Conservation (phyloP, 31 red algal species). For the Endocladia muricata region DNA sequence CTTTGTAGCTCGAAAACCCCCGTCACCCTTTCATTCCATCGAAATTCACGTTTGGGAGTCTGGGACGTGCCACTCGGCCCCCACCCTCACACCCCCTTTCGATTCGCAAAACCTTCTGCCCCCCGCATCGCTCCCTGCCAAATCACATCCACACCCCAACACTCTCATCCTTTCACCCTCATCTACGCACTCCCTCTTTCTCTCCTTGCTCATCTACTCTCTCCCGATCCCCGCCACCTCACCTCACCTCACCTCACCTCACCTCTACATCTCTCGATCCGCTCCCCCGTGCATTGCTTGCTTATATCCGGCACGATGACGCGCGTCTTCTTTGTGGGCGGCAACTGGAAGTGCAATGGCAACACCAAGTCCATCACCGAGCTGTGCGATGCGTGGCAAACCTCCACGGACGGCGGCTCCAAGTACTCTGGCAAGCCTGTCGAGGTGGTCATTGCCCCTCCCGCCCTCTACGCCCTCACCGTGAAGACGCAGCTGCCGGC, state of each 20-base stretch:
- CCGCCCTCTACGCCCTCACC: conserved; percentile 65
- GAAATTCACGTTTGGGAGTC: no score
- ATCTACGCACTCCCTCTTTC: neutral
- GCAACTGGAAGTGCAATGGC: conserved; percentile 99
- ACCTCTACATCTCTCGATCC: neutral
- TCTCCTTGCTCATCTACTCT: neutral
- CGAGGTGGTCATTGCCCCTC: conserved; percentile 89
- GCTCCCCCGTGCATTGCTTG: neutral
- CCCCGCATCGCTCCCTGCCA: no score
- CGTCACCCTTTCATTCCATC: no score
- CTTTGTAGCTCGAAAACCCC: no score
- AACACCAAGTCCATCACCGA: conserved; percentile 58
- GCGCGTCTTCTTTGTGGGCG: conserved; percentile 93
- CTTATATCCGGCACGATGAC: no score
- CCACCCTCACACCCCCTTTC: no score
- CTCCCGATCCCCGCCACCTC: neutral
- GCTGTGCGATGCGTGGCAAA: conserved; percentile 66
- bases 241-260: neutral
- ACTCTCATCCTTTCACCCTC: no score
- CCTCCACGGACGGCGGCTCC: conserved; percentile 57
- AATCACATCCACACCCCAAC: no score
- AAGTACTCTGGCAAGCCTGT: conserved; percentile 62
- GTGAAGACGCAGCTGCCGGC: conserved; percentile 51
- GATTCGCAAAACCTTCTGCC: no score
- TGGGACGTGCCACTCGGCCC: no score